These are phyloP conservation scores for Penicillium brasilianum DNA, from an alignment of 2,329 filamentous ascomycete species.

Conservation along the genomic window DNA sequence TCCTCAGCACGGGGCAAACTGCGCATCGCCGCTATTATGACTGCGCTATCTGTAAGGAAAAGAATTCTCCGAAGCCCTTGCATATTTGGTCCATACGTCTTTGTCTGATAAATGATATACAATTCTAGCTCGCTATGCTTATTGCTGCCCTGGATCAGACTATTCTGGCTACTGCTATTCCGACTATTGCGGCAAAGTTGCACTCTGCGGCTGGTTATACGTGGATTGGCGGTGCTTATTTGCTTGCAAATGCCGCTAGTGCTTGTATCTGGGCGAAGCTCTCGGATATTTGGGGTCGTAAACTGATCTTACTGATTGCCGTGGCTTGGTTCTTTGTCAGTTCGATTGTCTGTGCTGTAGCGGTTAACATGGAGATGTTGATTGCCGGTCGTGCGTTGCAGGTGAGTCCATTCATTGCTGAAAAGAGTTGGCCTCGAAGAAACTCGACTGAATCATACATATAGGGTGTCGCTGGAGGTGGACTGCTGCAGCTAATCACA, in stretches of 20 bases:
- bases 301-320: constrained; percentile 57
- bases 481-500: constrained; percentile 57
- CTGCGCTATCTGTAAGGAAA: constrained; percentile 33
- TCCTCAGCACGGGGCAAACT: constrained; percentile 27
- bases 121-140: constrained; percentile 36
- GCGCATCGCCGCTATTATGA: constrained; percentile 34
- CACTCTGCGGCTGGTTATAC: constrained; percentile 72
- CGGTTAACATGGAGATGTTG: constrained; percentile 56
- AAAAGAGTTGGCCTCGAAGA: neutral
- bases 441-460: neutral
- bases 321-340: constrained; percentile 56
- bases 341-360: constrained; percentile 57
- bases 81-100: neutral
- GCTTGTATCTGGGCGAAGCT: constrained; percentile 73
- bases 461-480: constrained; percentile 57
- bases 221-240: constrained; percentile 77
- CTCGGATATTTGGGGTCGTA: constrained; percentile 64
- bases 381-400: constrained; percentile 60
- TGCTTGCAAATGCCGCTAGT: constrained; percentile 70
- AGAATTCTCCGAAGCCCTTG: neutral
- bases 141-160: constrained; percentile 52
- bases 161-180: constrained; percentile 66
- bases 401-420: neutral
- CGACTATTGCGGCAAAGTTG: constrained; percentile 66
- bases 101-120: neutral